A percentile compares a stretch with the other conserved stretches of the same genome.
phyloP scores from a whole-genome alignment of 768 basidiomycete species.

The Psilocybe tampanensis region DNA sequence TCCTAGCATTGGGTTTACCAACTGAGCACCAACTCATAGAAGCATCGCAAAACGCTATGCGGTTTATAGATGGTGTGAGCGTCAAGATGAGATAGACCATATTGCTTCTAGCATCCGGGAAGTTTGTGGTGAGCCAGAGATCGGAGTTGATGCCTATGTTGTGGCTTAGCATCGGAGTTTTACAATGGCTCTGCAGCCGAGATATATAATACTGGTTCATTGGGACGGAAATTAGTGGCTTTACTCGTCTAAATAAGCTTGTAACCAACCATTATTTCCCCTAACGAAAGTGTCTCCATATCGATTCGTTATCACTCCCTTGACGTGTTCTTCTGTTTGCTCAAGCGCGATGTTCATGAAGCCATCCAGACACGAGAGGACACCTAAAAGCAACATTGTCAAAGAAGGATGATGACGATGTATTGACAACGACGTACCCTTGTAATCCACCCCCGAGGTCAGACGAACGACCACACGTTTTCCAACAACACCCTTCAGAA shows the following conservation, averaged over 20 bases:
- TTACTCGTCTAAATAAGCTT: not conserved
- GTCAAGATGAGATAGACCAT: too few species aligned
- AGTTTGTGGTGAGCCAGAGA: too few species aligned
- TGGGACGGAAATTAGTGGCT: conserved; percentile 1
- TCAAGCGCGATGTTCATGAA: conserved; percentile 99
- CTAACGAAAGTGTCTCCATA: conserved; percentile 97
- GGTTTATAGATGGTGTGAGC: too few species aligned
- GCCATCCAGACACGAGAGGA: conserved; percentile 93
- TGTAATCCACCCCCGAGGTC: conserved; percentile 91
- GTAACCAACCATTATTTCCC: conserved; percentile 80
- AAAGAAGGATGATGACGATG: not conserved
- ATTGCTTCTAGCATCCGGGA: too few species aligned
- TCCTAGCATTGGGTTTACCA: too few species aligned
- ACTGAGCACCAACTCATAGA: too few species aligned
- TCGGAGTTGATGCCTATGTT: not conserved
- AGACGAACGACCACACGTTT: conserved; percentile 92
- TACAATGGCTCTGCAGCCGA: conserved; percentile 63
- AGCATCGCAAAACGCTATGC: too few species aligned
- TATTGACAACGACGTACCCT: conserved; percentile 52
- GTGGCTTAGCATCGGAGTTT: not conserved
- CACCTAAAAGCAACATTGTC: conserved; percentile 51
- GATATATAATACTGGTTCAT: conserved; percentile 68
- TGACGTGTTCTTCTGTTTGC: conserved; percentile 95
- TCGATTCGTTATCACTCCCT: conserved; percentile 81
- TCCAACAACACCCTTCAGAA: conserved; percentile 95